These are phyloP conservation scores for Phytophthora cryptogea DNA, from an alignment of 352 stramenopile genomes.

Conservation along the genomic window DNA sequence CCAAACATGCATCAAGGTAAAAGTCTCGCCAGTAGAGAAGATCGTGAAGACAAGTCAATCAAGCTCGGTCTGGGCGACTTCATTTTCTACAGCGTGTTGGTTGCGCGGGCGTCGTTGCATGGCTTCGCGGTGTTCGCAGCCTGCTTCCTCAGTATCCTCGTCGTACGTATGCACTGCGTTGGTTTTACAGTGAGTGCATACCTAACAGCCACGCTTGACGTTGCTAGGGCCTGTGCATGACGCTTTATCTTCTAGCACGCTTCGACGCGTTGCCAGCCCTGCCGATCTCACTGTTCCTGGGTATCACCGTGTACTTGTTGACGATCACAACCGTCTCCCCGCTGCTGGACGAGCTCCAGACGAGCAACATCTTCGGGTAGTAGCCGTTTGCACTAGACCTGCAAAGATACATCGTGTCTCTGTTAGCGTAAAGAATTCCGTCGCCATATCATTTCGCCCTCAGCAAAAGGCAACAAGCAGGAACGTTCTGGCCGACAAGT, in stretches of 20 bases:
- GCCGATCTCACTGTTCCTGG: conserved; percentile 95
- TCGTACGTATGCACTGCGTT: conserved; percentile 55
- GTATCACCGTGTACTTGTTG: conserved; percentile 58
- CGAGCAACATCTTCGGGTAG: conserved; percentile 17
- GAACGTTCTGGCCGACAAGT: neutral
- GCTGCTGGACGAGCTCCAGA: conserved; percentile 38
- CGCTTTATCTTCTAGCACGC: conserved; percentile 92
- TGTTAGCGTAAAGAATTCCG: conserved; percentile 9
- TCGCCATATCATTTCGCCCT: neutral
- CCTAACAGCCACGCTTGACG: conserved; percentile 6
- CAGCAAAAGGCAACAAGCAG: conserved; percentile 1
- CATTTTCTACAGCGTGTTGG: conserved; percentile 98
- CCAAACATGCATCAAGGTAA: conserved; percentile 28
- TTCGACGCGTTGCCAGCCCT: conserved; percentile 94
- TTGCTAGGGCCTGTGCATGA: conserved; percentile 81
- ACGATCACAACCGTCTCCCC: conserved; percentile 37
- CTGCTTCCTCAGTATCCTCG: conserved; percentile 92
- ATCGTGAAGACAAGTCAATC: conserved; percentile 70
- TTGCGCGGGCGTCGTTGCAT: conserved; percentile 92
- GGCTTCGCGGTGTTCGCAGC: conserved; percentile 92
- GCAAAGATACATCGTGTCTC: neutral
- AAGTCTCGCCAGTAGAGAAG: conserved; percentile 33
- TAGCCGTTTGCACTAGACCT: neutral
- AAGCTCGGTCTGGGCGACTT: conserved; percentile 96
- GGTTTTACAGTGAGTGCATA: neutral